Base-by-base conservation (phyloP, 2,329 filamentous ascomycete genomes). In the Trichoderma atrobrunneum region DNA sequence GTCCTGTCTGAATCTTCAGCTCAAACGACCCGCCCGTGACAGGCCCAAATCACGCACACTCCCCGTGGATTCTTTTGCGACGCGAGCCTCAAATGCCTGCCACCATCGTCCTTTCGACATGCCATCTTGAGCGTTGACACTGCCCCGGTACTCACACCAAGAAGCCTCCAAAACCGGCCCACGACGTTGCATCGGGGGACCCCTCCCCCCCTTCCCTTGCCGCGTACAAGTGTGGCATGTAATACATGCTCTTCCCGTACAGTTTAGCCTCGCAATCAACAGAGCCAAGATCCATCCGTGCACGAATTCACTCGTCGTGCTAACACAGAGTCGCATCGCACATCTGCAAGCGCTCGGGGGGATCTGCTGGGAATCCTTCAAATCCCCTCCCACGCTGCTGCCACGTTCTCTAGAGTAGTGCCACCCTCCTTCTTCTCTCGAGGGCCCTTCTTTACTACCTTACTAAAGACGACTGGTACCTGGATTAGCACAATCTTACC, bases 371-470 rank as follows among this genome's bases (percentile, higher is more conserved):
- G 39, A 39, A 60, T 69, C 66, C 66, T 69, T 61, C 66, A 48
- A 51, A 62, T 61, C 66, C 66, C 36, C 56, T 36, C 39, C 66
- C 57, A 61, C 66, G 57, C 57, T 34, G 21, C 43, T 69, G 57
- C 66, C 66, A 69, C 66, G 66, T 69, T 69, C 57, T 69, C 39
- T 51, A 69, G 57, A 62, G 66, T 28, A 51, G 30, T 69, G 57
- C 66, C 57, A 69, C 66, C 66, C 66, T 69, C 66, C 57, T 57
- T 69, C 30, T 48, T 36, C 28, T n/a, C n/a, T 26, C n/a, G 16
- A 43, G 43, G n/a, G n/a, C n/a, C 43, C 43, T 30, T 28, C 14
- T 28, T 28, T 48, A 21, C 21, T 61, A 69, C 57, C 39, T 54
- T 61, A 61, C 39, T 26, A 69, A 62, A 62, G 28, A 54, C 39